A percentile compares a stretch with the other conserved stretches of the same genome.
Evolutionary conservation across 495 filamentous ascomycete species (phyloP).

Genomic region (Chaetomium cochliodes): DNA sequence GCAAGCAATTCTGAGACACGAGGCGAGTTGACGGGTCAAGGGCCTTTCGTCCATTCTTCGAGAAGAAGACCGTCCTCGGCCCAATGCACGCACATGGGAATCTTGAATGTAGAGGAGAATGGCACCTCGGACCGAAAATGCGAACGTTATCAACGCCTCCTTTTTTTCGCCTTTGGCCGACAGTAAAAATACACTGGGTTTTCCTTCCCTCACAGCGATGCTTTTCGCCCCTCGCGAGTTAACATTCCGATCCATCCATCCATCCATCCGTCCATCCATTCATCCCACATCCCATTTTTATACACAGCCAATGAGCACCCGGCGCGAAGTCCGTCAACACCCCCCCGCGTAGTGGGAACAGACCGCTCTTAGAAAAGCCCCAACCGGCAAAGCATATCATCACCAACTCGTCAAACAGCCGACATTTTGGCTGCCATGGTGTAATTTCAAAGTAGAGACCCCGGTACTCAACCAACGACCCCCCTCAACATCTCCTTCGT

Average conservation of each 20-base stretch:
- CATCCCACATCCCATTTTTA: too few relatives aligned
- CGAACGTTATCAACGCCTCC: neutral
- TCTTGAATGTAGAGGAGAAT: too few relatives aligned
- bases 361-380: neutral
- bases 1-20: neutral
- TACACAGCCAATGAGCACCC: neutral
- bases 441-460: neutral
- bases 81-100: too few relatives aligned
- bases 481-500: neutral
- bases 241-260: neutral
- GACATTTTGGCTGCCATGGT: neutral
- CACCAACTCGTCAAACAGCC: slow-evolving; percentile 6
- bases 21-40: neutral
- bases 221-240: neutral
- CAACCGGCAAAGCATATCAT: neutral
- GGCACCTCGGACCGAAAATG: too few relatives aligned
- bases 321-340: neutral
- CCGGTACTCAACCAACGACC: neutral
- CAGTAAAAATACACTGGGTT: neutral
- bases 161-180: neutral
- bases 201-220: neutral
- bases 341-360: neutral
- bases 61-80: too few relatives aligned
- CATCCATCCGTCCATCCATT: neutral
- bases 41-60: neutral